Conservation (phyloP, 129 eudicot species). For the Tanacetum coccineum region DNA sequence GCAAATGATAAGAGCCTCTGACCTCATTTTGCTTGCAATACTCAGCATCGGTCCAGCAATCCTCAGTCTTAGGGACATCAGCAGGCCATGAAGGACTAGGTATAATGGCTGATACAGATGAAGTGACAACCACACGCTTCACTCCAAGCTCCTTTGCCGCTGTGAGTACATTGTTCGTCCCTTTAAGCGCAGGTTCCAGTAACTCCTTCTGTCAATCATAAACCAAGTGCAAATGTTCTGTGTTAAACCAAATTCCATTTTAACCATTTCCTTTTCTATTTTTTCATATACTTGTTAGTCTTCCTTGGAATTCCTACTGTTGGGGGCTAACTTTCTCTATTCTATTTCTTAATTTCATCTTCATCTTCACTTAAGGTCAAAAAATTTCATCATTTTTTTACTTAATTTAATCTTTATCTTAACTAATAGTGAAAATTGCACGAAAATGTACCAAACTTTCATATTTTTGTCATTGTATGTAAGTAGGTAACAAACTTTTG, state of each 20-base stretch:
- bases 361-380: too few relatives aligned
- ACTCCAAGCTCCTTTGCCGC: slow-evolving; percentile 86
- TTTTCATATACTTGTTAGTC: too few relatives aligned
- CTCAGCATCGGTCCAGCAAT: slow-evolving; percentile 90
- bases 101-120: slow-evolving; percentile 67
- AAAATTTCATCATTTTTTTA: too few relatives aligned
- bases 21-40: slow-evolving; percentile 85
- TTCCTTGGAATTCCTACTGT: too few relatives aligned
- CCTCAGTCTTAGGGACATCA: slow-evolving; percentile 61
- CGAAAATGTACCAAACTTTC: too few relatives aligned
- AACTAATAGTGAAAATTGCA: too few relatives aligned
- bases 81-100: slow-evolving; percentile 87
- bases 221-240: slow-evolving; percentile 15
- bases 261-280: too few relatives aligned
- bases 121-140: slow-evolving; percentile 90
- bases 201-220: slow-evolving; percentile 49
- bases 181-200: slow-evolving; percentile 79
- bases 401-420: too few relatives aligned
- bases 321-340: too few relatives aligned
- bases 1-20: slow-evolving; percentile 11
- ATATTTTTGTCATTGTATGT: too few relatives aligned
- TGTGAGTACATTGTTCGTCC: slow-evolving; percentile 78
- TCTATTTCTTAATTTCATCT: too few relatives aligned
- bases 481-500: too few relatives aligned
- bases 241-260: background rate